Conservation (phyloP, 495 filamentous ascomycete species). For the Penicillium chermesinum region DNA sequence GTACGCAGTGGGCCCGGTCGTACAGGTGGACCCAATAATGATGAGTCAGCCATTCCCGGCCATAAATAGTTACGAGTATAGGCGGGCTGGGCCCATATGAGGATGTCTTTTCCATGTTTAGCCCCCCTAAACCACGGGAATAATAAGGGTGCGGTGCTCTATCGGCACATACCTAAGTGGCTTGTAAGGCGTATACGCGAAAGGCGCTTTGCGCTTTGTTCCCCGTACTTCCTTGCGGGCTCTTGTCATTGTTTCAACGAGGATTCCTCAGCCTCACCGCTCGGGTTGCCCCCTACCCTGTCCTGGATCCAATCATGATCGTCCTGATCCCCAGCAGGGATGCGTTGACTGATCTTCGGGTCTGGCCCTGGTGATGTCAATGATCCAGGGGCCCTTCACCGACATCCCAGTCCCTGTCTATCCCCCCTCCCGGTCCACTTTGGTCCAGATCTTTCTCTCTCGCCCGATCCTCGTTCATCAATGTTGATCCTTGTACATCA, state of each 20-base stretch:
- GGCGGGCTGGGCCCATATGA: no score
- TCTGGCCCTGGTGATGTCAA: constrained; percentile 15
- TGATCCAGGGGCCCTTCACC: constrained; percentile 19
- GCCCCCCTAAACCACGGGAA: background rate
- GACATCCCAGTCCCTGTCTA: constrained; percentile 5
- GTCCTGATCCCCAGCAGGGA: constrained; percentile 4
- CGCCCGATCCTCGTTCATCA: constrained; percentile 2
- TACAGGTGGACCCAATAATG: constrained; percentile 21
- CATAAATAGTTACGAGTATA: constrained; percentile 14
- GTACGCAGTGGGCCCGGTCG: background rate
- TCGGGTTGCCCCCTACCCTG: background rate
- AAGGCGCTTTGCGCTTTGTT: background rate
- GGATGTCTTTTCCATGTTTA: no score
- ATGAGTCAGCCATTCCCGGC: constrained; percentile 26
- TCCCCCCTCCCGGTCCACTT: constrained; percentile 15
- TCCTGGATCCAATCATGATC: constrained; percentile 1
- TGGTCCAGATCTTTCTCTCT: constrained; percentile 16
- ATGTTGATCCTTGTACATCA: constrained; percentile 8
- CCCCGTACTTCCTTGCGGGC: background rate
- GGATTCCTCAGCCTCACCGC: constrained; percentile 20
- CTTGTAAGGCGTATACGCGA: no score
- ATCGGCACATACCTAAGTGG: no score
- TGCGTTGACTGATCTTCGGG: background rate
- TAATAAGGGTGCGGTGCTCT: no score
- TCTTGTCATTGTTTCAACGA: background rate